Evolutionary conservation across 1,284 basidiomycete genomes (phyloP), one percentile per base, ranked within the genome.

Genomic region (Salmacisia buchloeana): DNA sequence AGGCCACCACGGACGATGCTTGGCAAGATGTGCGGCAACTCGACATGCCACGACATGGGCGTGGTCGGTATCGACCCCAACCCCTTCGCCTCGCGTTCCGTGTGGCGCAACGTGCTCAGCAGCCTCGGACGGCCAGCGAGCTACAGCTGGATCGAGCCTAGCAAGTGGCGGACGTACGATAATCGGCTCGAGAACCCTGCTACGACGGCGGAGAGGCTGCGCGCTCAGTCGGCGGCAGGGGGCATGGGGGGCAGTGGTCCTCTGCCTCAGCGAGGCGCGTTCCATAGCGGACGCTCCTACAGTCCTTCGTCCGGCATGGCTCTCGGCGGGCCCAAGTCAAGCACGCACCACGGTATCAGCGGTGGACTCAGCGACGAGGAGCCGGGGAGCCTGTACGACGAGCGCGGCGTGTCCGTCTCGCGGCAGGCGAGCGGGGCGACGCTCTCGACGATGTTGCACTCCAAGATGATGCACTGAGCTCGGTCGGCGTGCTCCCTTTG

Each of bases 131-230:
- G 39, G 2, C 59, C 59, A 36, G 34, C 25, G 10, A 60, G 33
- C 35, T 60, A 43, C 36, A 60, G 59, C 52, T 60, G 45, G 36
- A 60, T 60, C 27, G 59, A 46, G 18, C 49, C 49, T 54, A n/a
- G 27, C 49, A 54, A 29, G 10, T 29, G 29, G n/a, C 12, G 29
- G 27, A 54, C 49, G 13, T 33, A 54, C 27, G 49, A 54, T n/a
- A 54, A 31, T 31, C 49, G 49, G 10, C 29, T 54, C 27, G 49
- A 54, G 9, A 54, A 54, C 5, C 49, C 49, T 12, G 49, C 49
- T 5, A 54, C 27, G 21, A 54, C 49, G 29, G 49, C 49, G 15
- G 49, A 54, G 29, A 27, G 49, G 29, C 27, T 54, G 1, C 49
- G 49, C 21, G 49, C 49, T 12, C 49, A 54, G 15, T 33, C 49